Conservation (phyloP, 352 stramenopile species). For the Phytophthora fragariaefolia region DNA sequence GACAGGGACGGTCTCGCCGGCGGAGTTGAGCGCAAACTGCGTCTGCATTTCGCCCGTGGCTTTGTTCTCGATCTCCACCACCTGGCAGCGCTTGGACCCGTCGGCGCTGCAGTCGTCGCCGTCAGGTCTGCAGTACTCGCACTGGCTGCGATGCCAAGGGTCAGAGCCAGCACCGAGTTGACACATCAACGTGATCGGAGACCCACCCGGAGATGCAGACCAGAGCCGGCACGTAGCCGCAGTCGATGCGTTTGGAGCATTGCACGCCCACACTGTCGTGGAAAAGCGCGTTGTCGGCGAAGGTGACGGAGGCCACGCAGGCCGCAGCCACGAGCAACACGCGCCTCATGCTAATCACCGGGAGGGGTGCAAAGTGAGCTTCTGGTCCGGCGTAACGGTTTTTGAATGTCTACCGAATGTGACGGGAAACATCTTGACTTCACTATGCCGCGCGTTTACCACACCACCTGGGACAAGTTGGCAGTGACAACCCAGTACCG, state of each 20-base stretch:
- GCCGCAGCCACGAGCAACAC: slow-evolving; percentile 9
- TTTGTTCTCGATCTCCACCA: slow-evolving; percentile 40
- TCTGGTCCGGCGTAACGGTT: neutral
- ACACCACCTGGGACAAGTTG: slow-evolving; percentile 23
- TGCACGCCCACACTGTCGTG: slow-evolving; percentile 46
- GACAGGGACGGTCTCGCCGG: slow-evolving; percentile 40
- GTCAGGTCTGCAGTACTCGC: slow-evolving; percentile 65
- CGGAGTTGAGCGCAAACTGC: slow-evolving; percentile 40
- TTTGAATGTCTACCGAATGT: no score
- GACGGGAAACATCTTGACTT: no score
- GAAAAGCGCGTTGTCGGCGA: slow-evolving; percentile 29
- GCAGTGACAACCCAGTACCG: slow-evolving; percentile 5
- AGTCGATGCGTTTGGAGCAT: slow-evolving; percentile 64
- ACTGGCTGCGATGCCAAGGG: slow-evolving; percentile 45
- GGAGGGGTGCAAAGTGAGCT: slow-evolving; percentile 18
- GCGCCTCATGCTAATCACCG: slow-evolving; percentile 5
- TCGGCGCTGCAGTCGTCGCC: slow-evolving; percentile 72
- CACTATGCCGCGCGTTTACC: slow-evolving; percentile 21
- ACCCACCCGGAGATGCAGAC: slow-evolving; percentile 68
- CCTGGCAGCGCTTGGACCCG: slow-evolving; percentile 65
- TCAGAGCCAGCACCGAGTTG: neutral
- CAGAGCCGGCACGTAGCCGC: slow-evolving; percentile 76
- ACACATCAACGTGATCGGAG: neutral
- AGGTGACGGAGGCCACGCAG: slow-evolving; percentile 9
- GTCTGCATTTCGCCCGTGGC: slow-evolving; percentile 46